Evolutionary conservation across 1,139 yeast species (phyloP).

Genomic region (Zygotorulaspora mrakii): DNA sequence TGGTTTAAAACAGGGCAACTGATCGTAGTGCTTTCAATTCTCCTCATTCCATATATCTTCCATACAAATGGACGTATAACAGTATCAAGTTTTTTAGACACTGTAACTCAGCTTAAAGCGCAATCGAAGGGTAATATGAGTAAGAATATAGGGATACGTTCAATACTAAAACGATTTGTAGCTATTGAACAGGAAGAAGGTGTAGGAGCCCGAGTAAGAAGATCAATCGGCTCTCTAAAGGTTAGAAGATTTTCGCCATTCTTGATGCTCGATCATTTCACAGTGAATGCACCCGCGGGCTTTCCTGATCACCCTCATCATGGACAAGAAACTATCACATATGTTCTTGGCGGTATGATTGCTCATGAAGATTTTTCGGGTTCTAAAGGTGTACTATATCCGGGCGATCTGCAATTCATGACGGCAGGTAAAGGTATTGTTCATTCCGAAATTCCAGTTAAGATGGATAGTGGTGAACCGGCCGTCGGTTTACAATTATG

Average conservation of each 20-base stretch:
- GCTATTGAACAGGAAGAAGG: constrained; percentile 83
- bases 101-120: not conserved
- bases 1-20: too few species aligned
- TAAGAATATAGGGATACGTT: constrained; percentile 36
- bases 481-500: constrained; percentile 81
- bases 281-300: constrained; percentile 60
- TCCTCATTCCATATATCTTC: too few species aligned
- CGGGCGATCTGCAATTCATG: constrained; percentile 93
- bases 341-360: constrained; percentile 66
- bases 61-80: too few species aligned
- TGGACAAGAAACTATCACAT: constrained; percentile 86
- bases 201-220: constrained; percentile 78
- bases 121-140: constrained; percentile 7
- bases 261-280: constrained; percentile 78
- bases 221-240: constrained; percentile 69
- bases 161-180: constrained; percentile 55
- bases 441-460: constrained; percentile 84
- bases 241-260: constrained; percentile 79
- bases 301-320: constrained; percentile 94
- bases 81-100: too few species aligned
- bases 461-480: constrained; percentile 51
- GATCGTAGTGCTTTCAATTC: too few species aligned
- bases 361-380: constrained; percentile 95
- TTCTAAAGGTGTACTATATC: constrained; percentile 65
- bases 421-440: constrained; percentile 90